Evolutionary conservation across 148 eudicot species (phyloP), one percentile per base, ranked within the genome.

Genomic region (Chenopodium berlandieri): DNA sequence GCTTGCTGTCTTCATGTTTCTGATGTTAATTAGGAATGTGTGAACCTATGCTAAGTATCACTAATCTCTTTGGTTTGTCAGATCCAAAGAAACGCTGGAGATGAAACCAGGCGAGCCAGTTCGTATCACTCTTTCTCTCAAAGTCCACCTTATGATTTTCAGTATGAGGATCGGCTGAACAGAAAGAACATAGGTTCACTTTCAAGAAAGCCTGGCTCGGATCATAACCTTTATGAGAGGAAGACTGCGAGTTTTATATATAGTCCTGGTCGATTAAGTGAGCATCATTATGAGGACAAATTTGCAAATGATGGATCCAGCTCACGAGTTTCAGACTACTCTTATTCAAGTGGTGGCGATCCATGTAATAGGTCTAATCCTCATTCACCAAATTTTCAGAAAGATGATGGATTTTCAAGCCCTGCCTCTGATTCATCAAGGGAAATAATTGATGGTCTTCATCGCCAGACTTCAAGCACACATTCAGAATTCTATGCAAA

Each of bases 101-200:
- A 91, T 37, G 98, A 93, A 66, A 91, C 87, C 72, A 88, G 98
- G 79, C 89, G 98, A 83, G 98, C 98, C 80, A 93, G 97, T 82
- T 95, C 98, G 37, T 95, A 93, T 80, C 98, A 95, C 83, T 95
- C 98, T 44, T 95, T 87, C 81, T 95, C 98, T 75, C 98, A 95
- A 86, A 95, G 98, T 80, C 98, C 98, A 32, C 98, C 98, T 22
- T 93, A 95, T 74, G 98, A 95, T 84, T 92, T 86, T 87, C 97
- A 95, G 70, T 95, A 95, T 77, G 98, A 95, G 89, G 98, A 95
- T 75, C 86, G 97, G 50, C 86, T 89, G 52, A 91, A 90, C 84
- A 94, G 97, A 82, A 95, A 90, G 80, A 92, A 89, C 72, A 90
- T 81, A 37, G 85, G 89, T 78, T 78, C 86, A 40, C 88, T 95